Evolutionary conservation across 495 filamentous ascomycete genomes (phyloP), one percentile per base, ranked within the genome.

Genomic region (Aspergillus diversus): DNA sequence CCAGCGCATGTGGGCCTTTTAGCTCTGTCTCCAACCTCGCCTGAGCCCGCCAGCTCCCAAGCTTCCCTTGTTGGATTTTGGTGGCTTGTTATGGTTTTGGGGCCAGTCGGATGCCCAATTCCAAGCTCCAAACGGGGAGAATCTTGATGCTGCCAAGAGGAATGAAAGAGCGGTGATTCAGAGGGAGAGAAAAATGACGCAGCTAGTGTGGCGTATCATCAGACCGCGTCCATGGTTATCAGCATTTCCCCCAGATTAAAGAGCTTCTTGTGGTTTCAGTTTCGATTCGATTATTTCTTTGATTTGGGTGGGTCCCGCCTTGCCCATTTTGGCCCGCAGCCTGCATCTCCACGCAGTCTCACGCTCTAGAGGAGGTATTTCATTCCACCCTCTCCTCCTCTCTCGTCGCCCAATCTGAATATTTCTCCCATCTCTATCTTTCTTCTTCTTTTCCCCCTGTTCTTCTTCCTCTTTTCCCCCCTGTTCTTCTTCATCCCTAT

Each of bases 171-270:
- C 39, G 39, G 39, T 43, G 39, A 15, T 43, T 15, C 21, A 27
- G 21, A 27, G 21, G 21, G 21, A 31, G 21, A 53, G 47, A 13
- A 43, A 11, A 43, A 55, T 60, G 58, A 60, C 58, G 58, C 58
- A 54, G 46, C 52, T 50, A 7, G 58, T 27, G 58, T 50, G 49
- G 48, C 35, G 58, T 54, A 51, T 59, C 57, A 59, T 59, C 57
- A 46, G 57, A 59, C 57, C 46, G 32, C 9, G 48, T n/a, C 8
- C 31, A n/a, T 37, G 21, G 49, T 52, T 37, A 16, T 39, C 16
- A 42, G 33, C 27, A n/a, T 52, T 7, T n/a, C 48, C 48, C 57
- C 16, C 57, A 52, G 57, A 13, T 47, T 31, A 39, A 52, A 42
- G 33, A 51, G 50, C 33, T 51, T 52, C 21, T 60, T 34, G 51